Percentiles rank a stretch among this genome's conserved stretches.
These are phyloP conservation scores for Stagonosporopsis rhizophila DNA, from an alignment of 2,329 filamentous ascomycete genomes.

Conservation along the genomic window DNA sequence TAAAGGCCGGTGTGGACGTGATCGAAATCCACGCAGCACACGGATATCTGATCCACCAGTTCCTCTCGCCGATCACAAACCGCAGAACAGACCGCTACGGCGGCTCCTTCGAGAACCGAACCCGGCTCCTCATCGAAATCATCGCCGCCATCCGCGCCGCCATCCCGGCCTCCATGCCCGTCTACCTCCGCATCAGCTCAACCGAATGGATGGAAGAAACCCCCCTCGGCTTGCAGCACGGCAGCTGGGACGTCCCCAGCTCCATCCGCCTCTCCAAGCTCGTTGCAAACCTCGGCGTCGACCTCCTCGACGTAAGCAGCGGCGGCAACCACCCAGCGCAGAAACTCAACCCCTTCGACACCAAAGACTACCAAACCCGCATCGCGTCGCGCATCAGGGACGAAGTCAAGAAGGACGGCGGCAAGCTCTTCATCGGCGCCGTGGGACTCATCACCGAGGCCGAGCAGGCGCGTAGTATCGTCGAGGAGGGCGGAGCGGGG, in stretches of 20 bases:
- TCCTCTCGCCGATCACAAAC: constrained; percentile 51
- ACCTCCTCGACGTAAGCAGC: constrained; percentile 56
- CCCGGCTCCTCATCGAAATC: constrained; percentile 51
- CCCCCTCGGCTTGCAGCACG: constrained; percentile 37
- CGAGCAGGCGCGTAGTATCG: constrained; percentile 58
- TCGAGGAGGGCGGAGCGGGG: constrained; percentile 39
- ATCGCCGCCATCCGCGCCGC: constrained; percentile 45
- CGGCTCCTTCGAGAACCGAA: constrained; percentile 51
- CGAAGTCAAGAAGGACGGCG: constrained; percentile 46
- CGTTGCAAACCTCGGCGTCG: constrained; percentile 52
- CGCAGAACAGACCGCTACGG: constrained; percentile 53
- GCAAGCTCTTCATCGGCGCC: constrained; percentile 58
- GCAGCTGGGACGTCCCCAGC: constrained; percentile 52
- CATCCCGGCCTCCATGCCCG: constrained; percentile 44
- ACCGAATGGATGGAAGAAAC: constrained; percentile 50
- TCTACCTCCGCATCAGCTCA: constrained; percentile 46
- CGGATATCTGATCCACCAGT: constrained; percentile 54
- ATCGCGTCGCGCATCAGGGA: constrained; percentile 57
- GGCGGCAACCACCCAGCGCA: constrained; percentile 56
- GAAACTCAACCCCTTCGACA: constrained; percentile 49
- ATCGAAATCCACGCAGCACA: constrained; percentile 55
- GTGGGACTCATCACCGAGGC: constrained; percentile 63
- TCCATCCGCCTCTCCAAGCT: constrained; percentile 51
- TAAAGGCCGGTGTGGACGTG: constrained; percentile 47
- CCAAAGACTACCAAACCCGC: constrained; percentile 58